These are phyloP conservation scores for Boletus hoseneyae DNA, from an alignment of 1,284 basidiomycete genomes.

Conservation along the genomic window DNA sequence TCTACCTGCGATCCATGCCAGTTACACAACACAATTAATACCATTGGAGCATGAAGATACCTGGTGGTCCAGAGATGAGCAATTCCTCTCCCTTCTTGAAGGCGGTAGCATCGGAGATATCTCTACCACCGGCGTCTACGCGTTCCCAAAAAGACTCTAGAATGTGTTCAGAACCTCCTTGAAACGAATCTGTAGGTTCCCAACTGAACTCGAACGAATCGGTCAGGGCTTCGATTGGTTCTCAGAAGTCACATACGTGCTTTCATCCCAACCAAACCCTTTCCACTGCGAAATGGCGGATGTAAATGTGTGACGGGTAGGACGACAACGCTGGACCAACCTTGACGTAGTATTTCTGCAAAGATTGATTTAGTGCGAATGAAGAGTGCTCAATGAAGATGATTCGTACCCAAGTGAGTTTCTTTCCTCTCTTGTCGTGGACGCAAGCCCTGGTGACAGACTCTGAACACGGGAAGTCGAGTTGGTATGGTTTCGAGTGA, in stretches of 20 bases:
- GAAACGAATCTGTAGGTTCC: slow-evolving; percentile 65
- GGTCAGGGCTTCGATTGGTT: not conserved
- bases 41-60: slow-evolving; percentile 33
- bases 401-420: slow-evolving; percentile 43
- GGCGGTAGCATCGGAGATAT: slow-evolving; percentile 42
- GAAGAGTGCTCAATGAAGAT: not conserved
- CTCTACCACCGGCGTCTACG: slow-evolving; percentile 47
- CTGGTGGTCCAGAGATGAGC: slow-evolving; percentile 52
- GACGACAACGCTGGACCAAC: slow-evolving; percentile 36
- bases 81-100: slow-evolving; percentile 59
- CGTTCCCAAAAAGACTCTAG: slow-evolving; percentile 60
- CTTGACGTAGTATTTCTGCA: slow-evolving; percentile 61
- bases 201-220: slow-evolving; percentile 43
- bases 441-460: slow-evolving; percentile 49
- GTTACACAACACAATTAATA: not conserved
- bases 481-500: not conserved
- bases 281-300: slow-evolving; percentile 54
- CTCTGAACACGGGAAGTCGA: slow-evolving; percentile 39
- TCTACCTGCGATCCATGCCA: slow-evolving; percentile 17
- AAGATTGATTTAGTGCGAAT: slow-evolving; percentile 20
- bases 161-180: slow-evolving; percentile 51
- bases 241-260: slow-evolving; percentile 54
- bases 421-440: slow-evolving; percentile 41
- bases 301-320: slow-evolving; percentile 3
- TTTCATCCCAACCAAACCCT: slow-evolving; percentile 53